Evolutionary conservation across 495 filamentous ascomycete genomes (phyloP).

Genomic region (Talaromyces wortmannii): DNA sequence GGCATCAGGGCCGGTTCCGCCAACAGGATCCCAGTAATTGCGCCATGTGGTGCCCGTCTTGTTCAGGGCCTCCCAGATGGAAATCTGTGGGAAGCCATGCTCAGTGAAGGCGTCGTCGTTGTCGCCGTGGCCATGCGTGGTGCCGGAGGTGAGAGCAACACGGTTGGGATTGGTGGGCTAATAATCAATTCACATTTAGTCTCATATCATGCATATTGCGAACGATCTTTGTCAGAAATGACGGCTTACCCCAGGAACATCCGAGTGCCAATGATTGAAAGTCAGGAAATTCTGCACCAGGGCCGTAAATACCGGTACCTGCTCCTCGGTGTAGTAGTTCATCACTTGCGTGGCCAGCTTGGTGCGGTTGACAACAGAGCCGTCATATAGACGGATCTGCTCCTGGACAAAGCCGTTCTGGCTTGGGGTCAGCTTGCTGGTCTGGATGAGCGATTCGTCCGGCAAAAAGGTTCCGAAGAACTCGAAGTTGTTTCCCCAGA

Average conservation of each 20-base stretch:
- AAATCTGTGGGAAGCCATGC: conserved; percentile 28
- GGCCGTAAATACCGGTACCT: conserved; percentile 37
- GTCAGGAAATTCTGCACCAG: conserved; percentile 44
- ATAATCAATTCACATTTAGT: not conserved
- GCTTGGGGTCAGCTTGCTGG: conserved; percentile 19
- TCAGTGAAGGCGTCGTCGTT: conserved; percentile 35
- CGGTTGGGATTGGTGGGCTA: conserved; percentile 42
- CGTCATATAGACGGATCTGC: conserved; percentile 28
- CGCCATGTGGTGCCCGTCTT: conserved; percentile 37
- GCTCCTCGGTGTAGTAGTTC: conserved; percentile 43
- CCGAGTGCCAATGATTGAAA: conserved; percentile 47
- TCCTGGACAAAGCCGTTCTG: conserved; percentile 44
- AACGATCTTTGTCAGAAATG: too few relatives aligned
- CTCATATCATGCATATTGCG: not conserved
- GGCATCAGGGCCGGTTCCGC: conserved; percentile 25
- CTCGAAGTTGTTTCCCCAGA: conserved; percentile 45
- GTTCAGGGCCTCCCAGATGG: conserved; percentile 39
- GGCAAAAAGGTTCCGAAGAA: conserved; percentile 39
- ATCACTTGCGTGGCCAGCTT: conserved; percentile 38
- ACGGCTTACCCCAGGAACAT: conserved; percentile 34
- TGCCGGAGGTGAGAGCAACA: conserved; percentile 36
- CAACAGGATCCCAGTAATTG: conserved; percentile 37
- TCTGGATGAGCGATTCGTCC: conserved; percentile 25
- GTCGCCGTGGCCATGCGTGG: conserved; percentile 36
- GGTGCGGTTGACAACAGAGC: conserved; percentile 17